These are phyloP conservation scores for Colletotrichum sp. DNA, from an alignment of 2,329 filamentous ascomycete species.

Conservation along the genomic window DNA sequence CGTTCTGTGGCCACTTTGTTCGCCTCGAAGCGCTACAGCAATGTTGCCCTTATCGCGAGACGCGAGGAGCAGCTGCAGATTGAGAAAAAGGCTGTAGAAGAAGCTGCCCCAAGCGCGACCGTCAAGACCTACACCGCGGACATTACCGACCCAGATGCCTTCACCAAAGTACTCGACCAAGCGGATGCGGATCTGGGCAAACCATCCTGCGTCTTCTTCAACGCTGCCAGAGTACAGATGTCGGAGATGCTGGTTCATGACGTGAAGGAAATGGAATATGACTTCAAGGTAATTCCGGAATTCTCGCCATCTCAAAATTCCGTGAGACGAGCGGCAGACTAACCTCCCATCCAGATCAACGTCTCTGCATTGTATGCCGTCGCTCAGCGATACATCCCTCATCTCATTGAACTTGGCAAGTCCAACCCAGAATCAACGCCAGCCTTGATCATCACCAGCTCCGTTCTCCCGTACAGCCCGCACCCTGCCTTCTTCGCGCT, in stretches of 20 bases:
- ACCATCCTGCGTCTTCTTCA: constrained; percentile 57
- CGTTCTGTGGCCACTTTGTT: background rate
- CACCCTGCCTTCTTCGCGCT: constrained; percentile 52
- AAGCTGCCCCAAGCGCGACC: constrained; percentile 30
- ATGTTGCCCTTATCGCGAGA: constrained; percentile 53
- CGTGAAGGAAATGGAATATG: constrained; percentile 50
- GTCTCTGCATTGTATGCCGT: constrained; percentile 52
- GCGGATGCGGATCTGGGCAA: constrained; percentile 44
- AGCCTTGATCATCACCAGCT: constrained; percentile 54
- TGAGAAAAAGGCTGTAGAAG: constrained; percentile 37
- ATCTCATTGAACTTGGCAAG: constrained; percentile 37
- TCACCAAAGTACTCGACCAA: constrained; percentile 42
- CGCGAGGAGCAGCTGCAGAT: constrained; percentile 42
- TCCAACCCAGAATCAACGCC: constrained; percentile 38
- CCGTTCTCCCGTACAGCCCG: constrained; percentile 51
- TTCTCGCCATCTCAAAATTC: background rate
- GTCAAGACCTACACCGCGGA: constrained; percentile 51
- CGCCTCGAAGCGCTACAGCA: constrained; percentile 23
- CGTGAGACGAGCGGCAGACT: background rate
- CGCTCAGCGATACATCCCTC: constrained; percentile 52
- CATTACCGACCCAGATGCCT: constrained; percentile 41
- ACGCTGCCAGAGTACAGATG: constrained; percentile 53
- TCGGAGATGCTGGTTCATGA: constrained; percentile 44
- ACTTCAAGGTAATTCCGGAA: constrained; percentile 46
- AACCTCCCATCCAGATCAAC: constrained; percentile 38